Evolutionary conservation across 495 filamentous ascomycete genomes (phyloP).

Genomic region (Penicillium cosmopolitanum): DNA sequence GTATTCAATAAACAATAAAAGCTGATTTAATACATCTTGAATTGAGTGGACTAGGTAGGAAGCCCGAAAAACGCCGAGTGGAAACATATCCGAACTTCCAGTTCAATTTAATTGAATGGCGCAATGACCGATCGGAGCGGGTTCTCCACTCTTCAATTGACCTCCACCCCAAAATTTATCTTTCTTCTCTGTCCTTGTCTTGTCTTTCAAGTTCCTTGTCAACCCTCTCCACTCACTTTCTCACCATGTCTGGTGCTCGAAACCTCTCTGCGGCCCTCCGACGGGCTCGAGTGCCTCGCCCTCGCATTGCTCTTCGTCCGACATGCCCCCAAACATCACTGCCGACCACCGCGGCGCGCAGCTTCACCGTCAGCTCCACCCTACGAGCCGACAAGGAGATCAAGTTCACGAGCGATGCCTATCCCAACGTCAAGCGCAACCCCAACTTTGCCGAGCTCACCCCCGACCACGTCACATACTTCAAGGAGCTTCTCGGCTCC

Average conservation of each 20-base stretch:
- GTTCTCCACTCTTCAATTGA: slow-evolving; percentile 30
- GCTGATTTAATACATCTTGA: no score
- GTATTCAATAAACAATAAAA: no score
- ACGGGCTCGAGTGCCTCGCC: slow-evolving; percentile 43
- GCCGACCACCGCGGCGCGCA: slow-evolving; percentile 29
- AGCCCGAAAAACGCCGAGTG: slow-evolving; percentile 14
- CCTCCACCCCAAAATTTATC: slow-evolving; percentile 20
- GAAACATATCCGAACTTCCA: slow-evolving; percentile 15
- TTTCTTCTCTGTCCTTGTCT: not conserved
- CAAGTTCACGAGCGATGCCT: slow-evolving; percentile 79
- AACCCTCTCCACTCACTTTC: not conserved
- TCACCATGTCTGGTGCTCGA: slow-evolving; percentile 43
- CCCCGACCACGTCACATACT: slow-evolving; percentile 76
- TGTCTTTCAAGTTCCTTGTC: slow-evolving; percentile 5
- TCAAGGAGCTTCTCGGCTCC: slow-evolving; percentile 73
- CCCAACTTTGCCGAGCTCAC: slow-evolving; percentile 70
- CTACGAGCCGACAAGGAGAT: slow-evolving; percentile 49
- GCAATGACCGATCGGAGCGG: slow-evolving; percentile 24
- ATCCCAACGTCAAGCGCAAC: slow-evolving; percentile 82
- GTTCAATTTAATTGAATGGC: not conserved
- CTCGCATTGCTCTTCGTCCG: slow-evolving; percentile 33
- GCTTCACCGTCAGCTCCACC: slow-evolving; percentile 40
- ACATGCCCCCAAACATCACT: slow-evolving; percentile 24
- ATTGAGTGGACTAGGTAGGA: no score
- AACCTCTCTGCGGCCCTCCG: slow-evolving; percentile 44